Evolutionary conservation across 805 yeast genomes (phyloP).

Genomic region (Nakazawaea wickerhamii): DNA sequence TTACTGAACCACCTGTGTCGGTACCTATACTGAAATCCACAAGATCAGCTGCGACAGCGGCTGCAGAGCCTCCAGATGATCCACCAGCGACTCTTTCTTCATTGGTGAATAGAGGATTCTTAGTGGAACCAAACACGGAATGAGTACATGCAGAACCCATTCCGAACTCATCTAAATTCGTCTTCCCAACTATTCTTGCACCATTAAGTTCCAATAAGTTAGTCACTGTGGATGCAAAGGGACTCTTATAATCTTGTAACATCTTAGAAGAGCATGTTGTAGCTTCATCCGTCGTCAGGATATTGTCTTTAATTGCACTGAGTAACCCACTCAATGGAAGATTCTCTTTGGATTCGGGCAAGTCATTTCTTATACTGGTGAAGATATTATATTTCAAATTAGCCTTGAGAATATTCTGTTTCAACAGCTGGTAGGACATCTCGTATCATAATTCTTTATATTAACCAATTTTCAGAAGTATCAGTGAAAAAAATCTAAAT

Average conservation of each 20-base stretch:
- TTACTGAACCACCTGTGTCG: conserved; percentile 95
- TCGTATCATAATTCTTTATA: neutral
- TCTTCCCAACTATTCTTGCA: conserved; percentile 61
- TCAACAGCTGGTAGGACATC: neutral
- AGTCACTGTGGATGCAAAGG: conserved; percentile 77
- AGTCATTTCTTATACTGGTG: conserved; percentile 29
- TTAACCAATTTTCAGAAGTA: too few species aligned
- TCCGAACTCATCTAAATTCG: conserved; percentile 95
- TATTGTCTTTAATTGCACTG: conserved; percentile 73
- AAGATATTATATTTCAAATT: conserved; percentile 32
- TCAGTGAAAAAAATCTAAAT: neutral
- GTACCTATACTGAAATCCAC: conserved; percentile 84
- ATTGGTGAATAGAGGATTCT: conserved; percentile 39
- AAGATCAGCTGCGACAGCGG: conserved; percentile 71
- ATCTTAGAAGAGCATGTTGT: conserved; percentile 80
- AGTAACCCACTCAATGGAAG: conserved; percentile 26
- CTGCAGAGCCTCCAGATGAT: conserved; percentile 95
- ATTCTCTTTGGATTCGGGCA: conserved; percentile 9
- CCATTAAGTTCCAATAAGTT: conserved; percentile 48
- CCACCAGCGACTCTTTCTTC: conserved; percentile 66
- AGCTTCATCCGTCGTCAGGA: conserved; percentile 55
- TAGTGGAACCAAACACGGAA: conserved; percentile 50
- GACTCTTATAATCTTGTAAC: conserved; percentile 57
- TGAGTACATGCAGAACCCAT: conserved; percentile 80
- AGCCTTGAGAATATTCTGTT: neutral